Percentiles rank a stretch among this genome's conserved stretches.
These are phyloP conservation scores for Xylaria multiplex DNA, from an alignment of 2,329 filamentous ascomycete genomes.

Conservation along the genomic window DNA sequence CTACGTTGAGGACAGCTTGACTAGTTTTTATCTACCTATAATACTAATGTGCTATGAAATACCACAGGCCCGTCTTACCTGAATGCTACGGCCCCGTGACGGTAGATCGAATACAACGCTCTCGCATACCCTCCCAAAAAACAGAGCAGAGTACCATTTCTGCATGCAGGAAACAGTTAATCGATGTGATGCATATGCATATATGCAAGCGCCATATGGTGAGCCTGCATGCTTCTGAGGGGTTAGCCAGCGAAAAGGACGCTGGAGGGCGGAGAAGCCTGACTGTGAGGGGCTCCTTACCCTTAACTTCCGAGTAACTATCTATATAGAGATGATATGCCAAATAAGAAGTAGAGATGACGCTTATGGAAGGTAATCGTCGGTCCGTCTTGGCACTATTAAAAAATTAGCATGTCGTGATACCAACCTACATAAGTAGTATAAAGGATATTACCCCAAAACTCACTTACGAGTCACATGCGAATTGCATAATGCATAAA, in stretches of 20 bases:
- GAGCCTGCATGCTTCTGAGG: slow-evolving; percentile 36
- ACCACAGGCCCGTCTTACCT: slow-evolving; percentile 29
- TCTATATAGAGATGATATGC: slow-evolving; percentile 11
- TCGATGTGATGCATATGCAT: slow-evolving; percentile 36
- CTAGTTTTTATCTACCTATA: slow-evolving; percentile 22
- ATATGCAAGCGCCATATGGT: slow-evolving; percentile 39
- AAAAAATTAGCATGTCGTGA: slow-evolving; percentile 30
- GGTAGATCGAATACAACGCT: slow-evolving; percentile 29
- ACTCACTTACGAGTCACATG: slow-evolving; percentile 6
- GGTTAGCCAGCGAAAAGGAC: slow-evolving; percentile 24
- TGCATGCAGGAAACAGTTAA: slow-evolving; percentile 36
- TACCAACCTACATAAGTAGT: slow-evolving; percentile 13
- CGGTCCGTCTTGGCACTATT: slow-evolving; percentile 35
- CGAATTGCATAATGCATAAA: slow-evolving; percentile 23
- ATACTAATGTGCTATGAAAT: slow-evolving; percentile 20
- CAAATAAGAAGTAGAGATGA: slow-evolving; percentile 24
- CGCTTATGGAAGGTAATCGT: slow-evolving; percentile 30
- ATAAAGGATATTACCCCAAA: slow-evolving; percentile 3
- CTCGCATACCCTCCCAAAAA: slow-evolving; percentile 8
- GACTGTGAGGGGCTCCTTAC: slow-evolving; percentile 33
- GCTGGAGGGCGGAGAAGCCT: slow-evolving; percentile 35
- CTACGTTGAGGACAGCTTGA: not conserved
- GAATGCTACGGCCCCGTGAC: slow-evolving; percentile 29
- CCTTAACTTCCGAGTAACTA: slow-evolving; percentile 13
- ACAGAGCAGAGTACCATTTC: slow-evolving; percentile 27